phyloP scores from a whole-genome alignment of 495 filamentous ascomycete species.

The Penicillium lividum region DNA sequence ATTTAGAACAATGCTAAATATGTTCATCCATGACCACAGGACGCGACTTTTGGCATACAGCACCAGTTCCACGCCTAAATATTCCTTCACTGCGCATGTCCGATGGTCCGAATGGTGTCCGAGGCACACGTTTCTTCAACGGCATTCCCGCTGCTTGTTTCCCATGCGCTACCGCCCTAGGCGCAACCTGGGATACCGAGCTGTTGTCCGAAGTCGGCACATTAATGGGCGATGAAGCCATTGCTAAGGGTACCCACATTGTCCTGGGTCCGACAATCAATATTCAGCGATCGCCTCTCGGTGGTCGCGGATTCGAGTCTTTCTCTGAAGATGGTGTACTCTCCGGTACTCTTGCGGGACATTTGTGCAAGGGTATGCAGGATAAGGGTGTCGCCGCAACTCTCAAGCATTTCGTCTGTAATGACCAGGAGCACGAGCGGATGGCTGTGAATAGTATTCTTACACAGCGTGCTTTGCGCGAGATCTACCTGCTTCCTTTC shows the following conservation, averaged over 20 bases:
- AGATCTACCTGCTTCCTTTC: conserved; percentile 76
- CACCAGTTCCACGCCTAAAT: conserved; percentile 62
- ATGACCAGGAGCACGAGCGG: conserved; percentile 75
- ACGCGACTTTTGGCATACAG: conserved; percentile 79
- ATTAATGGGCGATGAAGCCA: conserved; percentile 67
- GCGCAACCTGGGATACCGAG: conserved; percentile 67
- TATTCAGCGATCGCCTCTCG: conserved; percentile 73
- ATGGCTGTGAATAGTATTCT: conserved; percentile 67
- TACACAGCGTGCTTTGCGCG: conserved; percentile 68
- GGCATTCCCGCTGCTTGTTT: conserved; percentile 68
- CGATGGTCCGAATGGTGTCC: conserved; percentile 75
- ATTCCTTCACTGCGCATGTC: conserved; percentile 70
- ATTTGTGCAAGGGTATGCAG: conserved; percentile 69
- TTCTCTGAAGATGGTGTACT: conserved; percentile 78
- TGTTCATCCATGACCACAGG: conserved; percentile 32
- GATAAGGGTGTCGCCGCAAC: conserved; percentile 68
- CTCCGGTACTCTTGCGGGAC: conserved; percentile 65
- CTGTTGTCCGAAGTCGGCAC: conserved; percentile 61
- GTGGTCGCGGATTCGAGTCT: conserved; percentile 77
- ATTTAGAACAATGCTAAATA: conserved; percentile 5
- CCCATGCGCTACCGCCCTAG: conserved; percentile 68
- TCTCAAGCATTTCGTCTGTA: conserved; percentile 84
- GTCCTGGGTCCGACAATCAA: conserved; percentile 79
- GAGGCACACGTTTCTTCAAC: conserved; percentile 73
- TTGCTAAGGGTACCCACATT: conserved; percentile 67